A percentile compares a stretch with the other conserved stretches of the same genome.
Conservation (phyloP, 2,329 filamentous ascomycete species). For the Pseudonectria foliicola region DNA sequence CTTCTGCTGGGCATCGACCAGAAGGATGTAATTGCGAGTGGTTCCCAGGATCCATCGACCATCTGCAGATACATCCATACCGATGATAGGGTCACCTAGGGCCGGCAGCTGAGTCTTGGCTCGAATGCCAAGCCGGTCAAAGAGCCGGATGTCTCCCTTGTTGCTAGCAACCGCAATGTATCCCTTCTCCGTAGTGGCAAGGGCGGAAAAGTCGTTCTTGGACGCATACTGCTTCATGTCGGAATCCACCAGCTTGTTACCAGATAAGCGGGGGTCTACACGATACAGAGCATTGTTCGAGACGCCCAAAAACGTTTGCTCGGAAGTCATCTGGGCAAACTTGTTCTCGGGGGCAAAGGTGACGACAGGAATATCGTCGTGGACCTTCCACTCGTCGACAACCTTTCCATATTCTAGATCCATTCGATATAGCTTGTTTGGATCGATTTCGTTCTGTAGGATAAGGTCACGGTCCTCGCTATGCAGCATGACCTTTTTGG, state of each 20-base stretch:
- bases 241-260: constrained; percentile 85
- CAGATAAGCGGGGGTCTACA: constrained; percentile 81
- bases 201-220: constrained; percentile 94
- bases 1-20: constrained; percentile 87
- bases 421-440: constrained; percentile 93
- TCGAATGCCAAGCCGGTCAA: constrained; percentile 92
- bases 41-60: constrained; percentile 94
- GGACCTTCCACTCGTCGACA: constrained; percentile 97
- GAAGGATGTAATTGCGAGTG: constrained; percentile 86
- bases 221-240: constrained; percentile 93
- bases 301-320: constrained; percentile 91
- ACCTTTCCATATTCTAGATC: constrained; percentile 97
- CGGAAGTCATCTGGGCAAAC: constrained; percentile 93
- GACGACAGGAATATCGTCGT: constrained; percentile 89
- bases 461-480: constrained; percentile 86
- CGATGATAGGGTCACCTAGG: constrained; percentile 88
- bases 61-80: constrained; percentile 90
- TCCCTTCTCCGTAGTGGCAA: constrained; percentile 92
- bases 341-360: constrained; percentile 95
- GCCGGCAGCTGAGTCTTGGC: constrained; percentile 96
- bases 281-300: constrained; percentile 91
- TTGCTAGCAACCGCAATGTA: constrained; percentile 96
- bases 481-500: constrained; percentile 95
- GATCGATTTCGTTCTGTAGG: constrained; percentile 73
- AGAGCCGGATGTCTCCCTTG: constrained; percentile 95